phyloP scores from a whole-genome alignment of 306 rosid genomes.

The Alnus rubra region DNA sequence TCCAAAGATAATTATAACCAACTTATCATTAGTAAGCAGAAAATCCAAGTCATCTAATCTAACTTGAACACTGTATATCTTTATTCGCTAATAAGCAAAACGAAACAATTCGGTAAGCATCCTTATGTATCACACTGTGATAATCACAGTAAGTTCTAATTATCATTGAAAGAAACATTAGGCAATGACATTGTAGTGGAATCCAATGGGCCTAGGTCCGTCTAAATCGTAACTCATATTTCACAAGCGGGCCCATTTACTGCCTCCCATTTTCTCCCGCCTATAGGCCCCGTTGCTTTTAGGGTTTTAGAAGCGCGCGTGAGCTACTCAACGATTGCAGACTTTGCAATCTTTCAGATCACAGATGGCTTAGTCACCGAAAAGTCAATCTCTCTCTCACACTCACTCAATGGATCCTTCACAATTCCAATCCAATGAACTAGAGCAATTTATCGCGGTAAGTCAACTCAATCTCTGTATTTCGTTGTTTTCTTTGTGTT shows the following conservation, averaged over 20 bases:
- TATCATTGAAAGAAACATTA: no score
- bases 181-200: background rate
- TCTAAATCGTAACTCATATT: background rate
- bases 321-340: background rate
- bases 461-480: conserved; percentile 20
- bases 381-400: background rate
- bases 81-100: no score
- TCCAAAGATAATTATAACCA: no score
- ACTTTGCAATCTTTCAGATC: background rate
- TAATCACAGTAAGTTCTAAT: no score
- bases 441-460: conserved; percentile 69
- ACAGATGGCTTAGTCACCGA: conserved; percentile 12
- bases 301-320: background rate
- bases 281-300: background rate
- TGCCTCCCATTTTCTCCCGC: background rate
- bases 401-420: conserved; percentile 69
- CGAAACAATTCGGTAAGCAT: no score
- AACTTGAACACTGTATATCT: no score
- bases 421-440: conserved; percentile 52
- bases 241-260: background rate
- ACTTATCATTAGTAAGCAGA: no score
- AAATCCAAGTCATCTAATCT: no score
- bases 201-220: background rate
- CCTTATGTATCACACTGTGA: no score
- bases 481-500: background rate